Base-by-base conservation (phyloP, 352 stramenopile species). In the Phytophthora idaei region DNA sequence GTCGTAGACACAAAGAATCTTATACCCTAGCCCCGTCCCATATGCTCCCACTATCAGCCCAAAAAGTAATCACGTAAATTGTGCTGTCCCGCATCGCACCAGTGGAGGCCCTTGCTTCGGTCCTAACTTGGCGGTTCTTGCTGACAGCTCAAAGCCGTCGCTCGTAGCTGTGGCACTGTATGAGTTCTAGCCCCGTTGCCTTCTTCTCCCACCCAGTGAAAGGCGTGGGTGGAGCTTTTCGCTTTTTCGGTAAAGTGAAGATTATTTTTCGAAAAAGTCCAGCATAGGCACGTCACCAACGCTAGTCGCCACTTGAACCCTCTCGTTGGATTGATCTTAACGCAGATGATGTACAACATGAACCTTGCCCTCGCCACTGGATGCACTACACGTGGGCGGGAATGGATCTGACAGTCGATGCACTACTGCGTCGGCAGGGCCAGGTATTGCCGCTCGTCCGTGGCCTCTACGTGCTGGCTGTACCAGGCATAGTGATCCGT, bases 401-500 rank as follows among this genome's bases (percentile, higher is more conserved):
- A 27, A 12, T 15, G 37, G 36, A 25, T 34, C 50, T 42, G 31
- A 5, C 8, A 9, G 8, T 39, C 14, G 2, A 28, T 14, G 21
- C 11, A 45, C 39, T 65, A 65, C 41, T 66, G 49, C 59, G 50
- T 66, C 49, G 41, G 28, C 51, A 52, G 34, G 7, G 60, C 32
- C 42, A 61, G 31, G 45, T 31, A 57, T 5, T 61, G 41, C 51
- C 25, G 50, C 32, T 61, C 45, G 7, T 25, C 39, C 6, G 32
- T 31, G 31, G 15, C 15, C 17, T 51, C 53, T 21, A 41, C 67
- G n/a, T 72, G 59, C 31, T 72, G 60, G 17, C 41, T 59, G 21
- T 59, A 58, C 68, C 63, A 71, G 32, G 63, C 52, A 53, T 61
- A 82, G 61, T 88, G 79, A 36, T 80, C 77, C 10, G 63, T 61